Evolutionary conservation across 306 rosid species (phyloP), one percentile per base, ranked within the genome.

Genomic region (Arachis hypogaea): DNA sequence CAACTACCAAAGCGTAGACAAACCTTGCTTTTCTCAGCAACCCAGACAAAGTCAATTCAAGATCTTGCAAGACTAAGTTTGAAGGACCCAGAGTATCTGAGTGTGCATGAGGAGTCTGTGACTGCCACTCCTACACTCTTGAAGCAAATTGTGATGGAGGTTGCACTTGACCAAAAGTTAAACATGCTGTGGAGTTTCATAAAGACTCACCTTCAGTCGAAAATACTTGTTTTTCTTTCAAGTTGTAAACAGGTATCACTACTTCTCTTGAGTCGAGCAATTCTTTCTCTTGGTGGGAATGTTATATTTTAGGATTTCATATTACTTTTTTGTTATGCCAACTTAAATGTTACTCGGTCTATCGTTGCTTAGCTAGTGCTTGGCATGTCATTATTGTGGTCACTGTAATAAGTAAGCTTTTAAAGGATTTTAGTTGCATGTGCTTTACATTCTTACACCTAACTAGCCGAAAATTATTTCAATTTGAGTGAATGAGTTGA

Each of bases 21-120:
- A 77, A 94, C 97, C 63, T 72, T 92, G 75, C 97, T 94, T 11
- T 91, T 91, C 83, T 94, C 98, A 1, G 98, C 98, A 61, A 94
- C 98, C 68, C 97, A 91, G 77, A 92, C 96, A 6, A 94, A 89
- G 82, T 83, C 89, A 1, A 73, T 94, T 80, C 89, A 92, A 82
- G 96, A 89, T 84, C 97, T 94, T 77, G 96, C 96, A 50, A 85
- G 98, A 77, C 89, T 94, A 55, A 91, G 98, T 88, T 87, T 94
- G 85, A 91, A 92, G 83, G 97, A 94, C 80, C 96, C 98, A 30
- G 98, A 94, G 86, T 94, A 91, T 81, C 83, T 89, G 63, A 89
- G 98, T 30, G 96, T 94, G 57, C 98, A 94, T 5, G 92, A 89
- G 82, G 88, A 94, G 82, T 86, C 97, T 68, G 78, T 75, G 63